phyloP scores from a whole-genome alignment of 1,139 yeast genomes.

The Pichia terricola region DNA sequence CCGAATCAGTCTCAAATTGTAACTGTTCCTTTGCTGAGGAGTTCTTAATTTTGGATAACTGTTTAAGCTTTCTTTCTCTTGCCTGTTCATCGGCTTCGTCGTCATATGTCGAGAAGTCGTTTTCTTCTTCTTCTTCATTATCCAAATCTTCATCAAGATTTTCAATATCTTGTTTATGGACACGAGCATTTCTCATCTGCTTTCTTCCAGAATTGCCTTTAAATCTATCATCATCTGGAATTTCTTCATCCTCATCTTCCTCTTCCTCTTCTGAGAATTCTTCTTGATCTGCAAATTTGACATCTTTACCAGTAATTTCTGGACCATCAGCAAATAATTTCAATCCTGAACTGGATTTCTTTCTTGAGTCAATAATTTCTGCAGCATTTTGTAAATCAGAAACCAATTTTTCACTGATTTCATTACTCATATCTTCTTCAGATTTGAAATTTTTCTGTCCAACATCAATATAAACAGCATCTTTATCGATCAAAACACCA shows the following conservation, averaged over 20 bases:
- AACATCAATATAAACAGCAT: constrained; percentile 92
- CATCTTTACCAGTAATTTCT: constrained; percentile 32
- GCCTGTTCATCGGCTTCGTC: constrained; percentile 21
- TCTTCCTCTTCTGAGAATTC: constrained; percentile 30
- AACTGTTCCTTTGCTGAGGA: constrained; percentile 24
- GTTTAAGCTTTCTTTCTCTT: constrained; percentile 30
- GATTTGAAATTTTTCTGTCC: constrained; percentile 42
- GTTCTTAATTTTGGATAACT: constrained; percentile 36
- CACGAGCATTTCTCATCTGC: constrained; percentile 48
- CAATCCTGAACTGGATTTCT: constrained; percentile 35
- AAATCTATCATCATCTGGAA: constrained; percentile 28
- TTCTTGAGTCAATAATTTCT: constrained; percentile 52
- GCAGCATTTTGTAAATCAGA: constrained; percentile 69
- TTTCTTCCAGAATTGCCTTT: constrained; percentile 47
- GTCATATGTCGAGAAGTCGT: constrained; percentile 25
- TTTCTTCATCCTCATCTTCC: constrained; percentile 31
- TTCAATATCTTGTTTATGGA: constrained; percentile 39
- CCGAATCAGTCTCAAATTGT: constrained; percentile 37
- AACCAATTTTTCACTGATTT: constrained; percentile 68
- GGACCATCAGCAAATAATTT: constrained; percentile 63
- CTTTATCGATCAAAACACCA: constrained; percentile 92
- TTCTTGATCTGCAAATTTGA: constrained; percentile 30
- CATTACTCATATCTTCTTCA: constrained; percentile 43
- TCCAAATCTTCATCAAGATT: constrained; percentile 38
- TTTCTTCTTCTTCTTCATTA: constrained; percentile 28